Base-by-base conservation (phyloP, 257 asterid genomes). In the Nicotiana knightiana region DNA sequence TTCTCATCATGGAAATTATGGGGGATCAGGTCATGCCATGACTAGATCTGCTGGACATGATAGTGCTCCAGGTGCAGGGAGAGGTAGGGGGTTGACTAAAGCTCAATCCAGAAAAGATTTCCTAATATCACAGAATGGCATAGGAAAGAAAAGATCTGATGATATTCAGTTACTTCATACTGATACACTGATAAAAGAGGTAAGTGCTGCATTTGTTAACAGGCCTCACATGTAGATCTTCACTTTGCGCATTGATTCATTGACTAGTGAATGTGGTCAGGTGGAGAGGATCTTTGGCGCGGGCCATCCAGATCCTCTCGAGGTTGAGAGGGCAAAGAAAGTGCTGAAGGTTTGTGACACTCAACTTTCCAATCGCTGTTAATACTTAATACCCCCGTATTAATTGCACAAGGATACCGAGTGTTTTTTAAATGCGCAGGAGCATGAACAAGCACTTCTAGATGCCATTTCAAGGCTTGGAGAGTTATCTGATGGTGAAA, bases 151-250 rank as follows among this genome's bases (percentile, higher is more conserved):
- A 88, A 95, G 88, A 43, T 88, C 86, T 1, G 97, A 89, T n/a
- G 94, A 90, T 73, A 90, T 96, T 81, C 93, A 91, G 88, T 88
- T 96, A 86, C 96, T 96, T 86, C 93, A 92, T 83, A 96, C 99
- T 0, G 98, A 94, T 75, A 85, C 91, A 67, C 83, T 96, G 79
- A 91, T 96, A 76, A 91, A 94, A 86, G 98, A 95, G 97, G 99
- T 93, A 88, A 51, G 66, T 21, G 39, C 46, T 70, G 53, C 65
- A 81, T 77, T 77, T 37, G 68, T 18, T 65, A 57, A 63, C 35
- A 71, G 21, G 21, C 48, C 61, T 32, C 51, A 46, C 55, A 17
- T 48, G 53, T 51, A 7, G 51, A 18, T 57, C 6, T 62, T 76
- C 43, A 13, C 43, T 53, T 71, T 61, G 71, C 26, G 24, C 84